These are phyloP conservation scores for Starmerella riodocensis DNA, from an alignment of 805 yeast species.

Conservation along the genomic window DNA sequence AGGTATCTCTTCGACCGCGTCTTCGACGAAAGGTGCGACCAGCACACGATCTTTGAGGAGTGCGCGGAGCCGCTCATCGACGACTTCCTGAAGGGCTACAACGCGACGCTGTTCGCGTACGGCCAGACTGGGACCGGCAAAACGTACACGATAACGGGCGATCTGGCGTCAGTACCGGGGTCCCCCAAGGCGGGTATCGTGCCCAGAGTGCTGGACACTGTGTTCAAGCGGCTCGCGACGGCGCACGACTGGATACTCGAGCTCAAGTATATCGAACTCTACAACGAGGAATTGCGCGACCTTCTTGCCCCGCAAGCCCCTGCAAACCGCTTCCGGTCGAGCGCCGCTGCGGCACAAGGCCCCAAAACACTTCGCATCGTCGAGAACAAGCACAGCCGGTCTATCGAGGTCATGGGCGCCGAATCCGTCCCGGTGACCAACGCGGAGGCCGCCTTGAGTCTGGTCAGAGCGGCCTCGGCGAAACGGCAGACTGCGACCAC, in stretches of 20 bases:
- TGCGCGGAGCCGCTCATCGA: constrained; percentile 51
- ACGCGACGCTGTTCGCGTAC: constrained; percentile 73
- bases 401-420: constrained; percentile 44
- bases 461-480: constrained; percentile 44
- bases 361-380: constrained; percentile 42
- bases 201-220: constrained; percentile 42
- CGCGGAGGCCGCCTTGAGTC: constrained; percentile 39
- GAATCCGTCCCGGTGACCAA: constrained; percentile 39
- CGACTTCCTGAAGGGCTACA: constrained; percentile 43
- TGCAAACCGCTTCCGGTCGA: not conserved
- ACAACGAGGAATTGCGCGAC: constrained; percentile 76
- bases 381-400: constrained; percentile 35
- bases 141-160: constrained; percentile 62
- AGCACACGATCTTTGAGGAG: constrained; percentile 47
- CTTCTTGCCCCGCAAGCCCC: constrained; percentile 32
- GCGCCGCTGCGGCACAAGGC: not conserved
- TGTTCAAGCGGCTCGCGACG: constrained; percentile 39
- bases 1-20: constrained; percentile 66
- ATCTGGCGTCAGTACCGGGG: constrained; percentile 30
- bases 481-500: constrained; percentile 67
- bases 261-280: constrained; percentile 69
- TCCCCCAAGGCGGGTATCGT: constrained; percentile 41
- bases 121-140: constrained; percentile 92
- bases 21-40: constrained; percentile 73
- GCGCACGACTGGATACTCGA: constrained; percentile 36